Evolutionary conservation across 306 rosid species (phyloP), one percentile per base, ranked within the genome.

Genomic region (Oemleria cerasiformis): DNA sequence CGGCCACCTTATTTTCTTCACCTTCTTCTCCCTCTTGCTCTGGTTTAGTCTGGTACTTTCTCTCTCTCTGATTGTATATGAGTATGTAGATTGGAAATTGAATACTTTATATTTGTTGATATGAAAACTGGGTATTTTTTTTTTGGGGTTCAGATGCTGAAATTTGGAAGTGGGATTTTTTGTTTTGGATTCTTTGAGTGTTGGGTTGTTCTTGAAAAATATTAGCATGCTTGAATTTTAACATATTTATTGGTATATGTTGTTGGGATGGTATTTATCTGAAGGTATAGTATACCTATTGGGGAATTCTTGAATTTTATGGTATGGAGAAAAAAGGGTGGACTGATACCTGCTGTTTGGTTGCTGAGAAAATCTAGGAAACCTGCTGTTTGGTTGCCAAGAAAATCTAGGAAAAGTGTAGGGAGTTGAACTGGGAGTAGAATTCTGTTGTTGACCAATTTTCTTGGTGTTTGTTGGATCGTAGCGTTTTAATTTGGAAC

Each of bases 101-200:
- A 30, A n/a, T 55, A 41, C 40, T 64, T 51, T 62, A 41, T 53
- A 13, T 47, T 54, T 63, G 17, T 17, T 15, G 20, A 55, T 30
- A 38, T 75, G 49, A 20, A 8, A 30, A 17, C 10, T 60, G 61
- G 48, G 6, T 48, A n/a, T 53, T 19, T 19, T 1, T 30, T 23
- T 70, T 75, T 45, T 41, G 54, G 71, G 78, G 45, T 73, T 78
- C 73, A 76, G 44, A 69, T 58, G 67, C 8, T 40, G 79, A 63
- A 58, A 63, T 62, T 70, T 57, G 74, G 48, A 57, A 57, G 50
- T 59, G 61, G 64, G 38, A 73, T 63, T 53, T 41, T 45, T 11
- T 17, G 67, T 53, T 73, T 55, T 42, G 71, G 64, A 55, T 75
- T 77, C 62, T 42, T 62, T 71, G 73, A 78, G 49, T 68, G 68